These are phyloP conservation scores for Hevea brasiliensis DNA, from an alignment of 345 rosid species.

Conservation along the genomic window DNA sequence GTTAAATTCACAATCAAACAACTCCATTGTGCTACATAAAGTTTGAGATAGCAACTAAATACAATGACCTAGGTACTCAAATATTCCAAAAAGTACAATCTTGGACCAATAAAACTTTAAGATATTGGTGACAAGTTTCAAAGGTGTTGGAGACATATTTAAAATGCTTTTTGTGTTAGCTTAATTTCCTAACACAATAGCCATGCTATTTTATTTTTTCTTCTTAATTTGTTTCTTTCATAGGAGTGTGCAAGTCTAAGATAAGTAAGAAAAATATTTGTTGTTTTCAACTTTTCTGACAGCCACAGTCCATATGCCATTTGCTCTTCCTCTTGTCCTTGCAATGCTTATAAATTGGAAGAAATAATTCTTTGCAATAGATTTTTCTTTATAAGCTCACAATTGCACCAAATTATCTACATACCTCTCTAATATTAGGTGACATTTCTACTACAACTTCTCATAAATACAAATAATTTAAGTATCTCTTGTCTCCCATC, in stretches of 20 bases:
- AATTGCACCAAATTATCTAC: not conserved
- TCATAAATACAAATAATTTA: not conserved
- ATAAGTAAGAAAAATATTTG: too few species aligned
- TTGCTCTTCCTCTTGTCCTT: not conserved
- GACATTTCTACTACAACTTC: not conserved
- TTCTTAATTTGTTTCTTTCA: not conserved
- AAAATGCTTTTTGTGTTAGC: not conserved
- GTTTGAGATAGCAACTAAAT: not conserved
- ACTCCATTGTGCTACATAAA: not conserved
- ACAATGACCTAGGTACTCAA: not conserved
- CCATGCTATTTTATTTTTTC: not conserved
- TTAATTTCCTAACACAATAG: not conserved
- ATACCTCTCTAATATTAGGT: not conserved
- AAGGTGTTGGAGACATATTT: not conserved
- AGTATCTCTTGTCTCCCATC: not conserved
- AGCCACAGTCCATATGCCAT: not conserved
- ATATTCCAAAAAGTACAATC: not conserved
- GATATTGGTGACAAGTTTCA: not conserved
- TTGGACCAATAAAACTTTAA: not conserved
- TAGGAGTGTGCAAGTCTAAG: not conserved
- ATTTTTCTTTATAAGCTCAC: not conserved
- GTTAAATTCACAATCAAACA: not conserved
- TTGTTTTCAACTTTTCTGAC: not conserved
- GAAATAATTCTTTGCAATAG: not conserved
- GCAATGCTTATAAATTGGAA: not conserved